These are phyloP conservation scores for Hypoxylon sp. DNA, from an alignment of 2,329 filamentous ascomycete genomes.

Conservation along the genomic window DNA sequence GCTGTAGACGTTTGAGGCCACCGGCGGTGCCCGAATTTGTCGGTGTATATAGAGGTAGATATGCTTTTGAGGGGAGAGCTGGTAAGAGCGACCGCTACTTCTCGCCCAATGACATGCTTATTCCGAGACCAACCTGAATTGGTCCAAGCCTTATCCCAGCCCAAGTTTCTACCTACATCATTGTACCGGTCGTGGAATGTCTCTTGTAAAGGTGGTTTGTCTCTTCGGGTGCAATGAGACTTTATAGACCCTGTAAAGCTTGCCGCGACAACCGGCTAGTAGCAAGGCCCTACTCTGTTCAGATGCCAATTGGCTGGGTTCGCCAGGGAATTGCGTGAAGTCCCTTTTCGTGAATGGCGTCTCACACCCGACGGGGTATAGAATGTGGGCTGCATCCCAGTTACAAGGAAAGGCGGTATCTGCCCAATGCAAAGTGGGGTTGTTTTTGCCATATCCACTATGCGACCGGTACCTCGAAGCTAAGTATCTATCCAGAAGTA, in stretches of 20 bases:
- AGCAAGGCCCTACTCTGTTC: not conserved
- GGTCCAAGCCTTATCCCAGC: not conserved
- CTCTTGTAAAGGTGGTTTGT: not conserved
- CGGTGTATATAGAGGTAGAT: slow-evolving; percentile 1
- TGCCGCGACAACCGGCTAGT: not conserved
- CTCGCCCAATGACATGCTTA: not conserved
- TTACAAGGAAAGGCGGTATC: not conserved
- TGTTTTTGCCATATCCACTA: slow-evolving; percentile 1
- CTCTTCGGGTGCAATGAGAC: not conserved
- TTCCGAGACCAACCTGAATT: not conserved
- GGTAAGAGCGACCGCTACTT: not conserved
- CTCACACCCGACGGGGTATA: slow-evolving; percentile 4
- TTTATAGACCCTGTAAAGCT: not conserved
- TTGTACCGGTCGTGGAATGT: not conserved
- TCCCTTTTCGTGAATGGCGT: slow-evolving; percentile 2
- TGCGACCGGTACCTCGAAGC: not conserved
- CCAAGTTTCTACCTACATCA: not conserved
- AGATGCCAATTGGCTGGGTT: not conserved
- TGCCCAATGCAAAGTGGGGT: not conserved
- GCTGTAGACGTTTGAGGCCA: slow-evolving; percentile 3
- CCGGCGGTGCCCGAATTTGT: not conserved
- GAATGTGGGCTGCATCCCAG: not conserved
- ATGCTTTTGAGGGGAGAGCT: not conserved
- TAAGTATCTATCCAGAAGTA: slow-evolving; percentile 5
- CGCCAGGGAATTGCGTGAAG: not conserved